Evolutionary conservation across 352 stramenopile species (phyloP).

Genomic region (Phytopythium chamaehyphon): DNA sequence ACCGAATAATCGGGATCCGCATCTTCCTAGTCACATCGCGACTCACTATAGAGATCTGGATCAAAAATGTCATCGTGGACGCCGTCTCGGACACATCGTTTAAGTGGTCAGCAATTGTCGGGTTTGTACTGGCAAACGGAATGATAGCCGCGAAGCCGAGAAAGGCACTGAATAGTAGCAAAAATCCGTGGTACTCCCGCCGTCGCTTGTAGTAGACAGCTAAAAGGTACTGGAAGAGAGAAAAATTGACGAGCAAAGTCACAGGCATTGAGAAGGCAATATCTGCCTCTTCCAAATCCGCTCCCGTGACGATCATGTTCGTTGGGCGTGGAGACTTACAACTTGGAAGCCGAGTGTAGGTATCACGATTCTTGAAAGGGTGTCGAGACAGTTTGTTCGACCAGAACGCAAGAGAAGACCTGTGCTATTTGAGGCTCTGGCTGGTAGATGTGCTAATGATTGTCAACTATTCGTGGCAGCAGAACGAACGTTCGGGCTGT

Average conservation of each 20-base stretch:
- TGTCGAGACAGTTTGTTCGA: too few species aligned
- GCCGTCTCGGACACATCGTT: conserved; percentile 37
- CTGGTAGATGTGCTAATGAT: too few species aligned
- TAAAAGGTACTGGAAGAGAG: conserved; percentile 32
- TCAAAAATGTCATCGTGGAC: conserved; percentile 26
- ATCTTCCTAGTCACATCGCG: conserved; percentile 16
- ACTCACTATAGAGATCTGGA: conserved; percentile 34
- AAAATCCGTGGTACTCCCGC: conserved; percentile 19
- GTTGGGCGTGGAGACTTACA: too few species aligned
- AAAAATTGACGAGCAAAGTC: conserved; percentile 25
- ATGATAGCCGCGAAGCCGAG: conserved; percentile 15
- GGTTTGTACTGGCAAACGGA: neutral
- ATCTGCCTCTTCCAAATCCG: neutral
- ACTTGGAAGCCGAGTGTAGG: too few species aligned
- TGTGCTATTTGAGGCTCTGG: too few species aligned
- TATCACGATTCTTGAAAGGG: too few species aligned
- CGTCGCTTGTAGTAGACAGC: conserved; percentile 21
- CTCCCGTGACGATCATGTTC: neutral
- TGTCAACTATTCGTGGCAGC: too few species aligned
- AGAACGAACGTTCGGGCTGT: too few species aligned
- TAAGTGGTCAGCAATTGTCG: neutral
- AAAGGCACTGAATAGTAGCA: conserved; percentile 16
- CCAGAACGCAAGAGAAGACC: too few species aligned
- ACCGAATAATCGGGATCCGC: conserved; percentile 17
- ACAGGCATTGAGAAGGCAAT: conserved; percentile 20